Evolutionary conservation across 208 protist species (phyloP), one percentile per base, ranked within the genome.

Genomic region (Tritrichomonas foetus): DNA sequence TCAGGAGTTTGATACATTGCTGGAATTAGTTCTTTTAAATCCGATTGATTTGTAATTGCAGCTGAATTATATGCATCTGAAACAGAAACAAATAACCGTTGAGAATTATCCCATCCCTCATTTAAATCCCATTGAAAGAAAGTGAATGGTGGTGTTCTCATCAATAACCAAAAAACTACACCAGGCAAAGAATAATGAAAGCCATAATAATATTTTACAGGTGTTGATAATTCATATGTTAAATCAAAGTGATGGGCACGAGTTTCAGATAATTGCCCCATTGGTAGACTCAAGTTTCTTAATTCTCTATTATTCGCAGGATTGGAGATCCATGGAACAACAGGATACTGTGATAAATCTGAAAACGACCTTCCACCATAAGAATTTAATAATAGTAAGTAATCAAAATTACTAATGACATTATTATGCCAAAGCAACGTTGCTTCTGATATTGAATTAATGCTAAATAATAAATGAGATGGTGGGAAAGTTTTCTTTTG

Each of bases 61-160:
- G 78, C 78, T 33, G 78, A 89, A 16, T 53, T 39, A 39, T 61
- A 89, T 33, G 78, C 78, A 57, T 89, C 78, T 27, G 1, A 2
- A 53, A 89, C 11, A 11, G 78, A 89, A 1, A 89, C 30, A 49
- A 89, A 89, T n/a, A 89, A 33, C 20, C 78, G 0, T 16, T 36
- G 16, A 13, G 41, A 49, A 36, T 57, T 50, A 39, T 89, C 78
- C 78, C 78, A 89, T 0, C 78, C 78, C 0, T 53, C 25, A 61
- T 89, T 89, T 9, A 89, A 39, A 57, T 89, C 78, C 78, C 78
- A 89, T 33, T 8, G 16, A n/a, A 89, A 89, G 47, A 53, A 89
- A 16, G 41, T 55, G 47, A 55, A 89, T n/a, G 78, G 78, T 13
- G 8, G 78, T 3, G 44, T 27, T 39, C 78, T 53, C 5, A 89